Evolutionary conservation across 768 basidiomycete genomes (phyloP).

Genomic region (Lactarius hengduanensis): DNA sequence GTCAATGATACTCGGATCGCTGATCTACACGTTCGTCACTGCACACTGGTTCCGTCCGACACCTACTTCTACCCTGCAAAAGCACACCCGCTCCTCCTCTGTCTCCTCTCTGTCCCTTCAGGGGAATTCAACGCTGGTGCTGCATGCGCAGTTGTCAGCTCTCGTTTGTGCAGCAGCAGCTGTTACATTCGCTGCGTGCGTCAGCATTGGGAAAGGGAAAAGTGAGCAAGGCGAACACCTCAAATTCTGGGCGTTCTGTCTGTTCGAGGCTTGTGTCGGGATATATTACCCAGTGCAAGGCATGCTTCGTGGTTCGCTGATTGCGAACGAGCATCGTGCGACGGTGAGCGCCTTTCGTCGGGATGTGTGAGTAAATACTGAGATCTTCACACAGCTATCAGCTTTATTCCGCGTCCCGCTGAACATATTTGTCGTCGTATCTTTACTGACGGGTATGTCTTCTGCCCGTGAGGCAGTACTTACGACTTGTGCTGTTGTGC

Average conservation of each 20-base stretch:
- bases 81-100: slow-evolving; percentile 21
- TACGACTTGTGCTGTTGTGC: slow-evolving; percentile 53
- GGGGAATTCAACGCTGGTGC: slow-evolving; percentile 45
- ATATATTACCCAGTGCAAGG: slow-evolving; percentile 81
- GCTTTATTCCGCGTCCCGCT: slow-evolving; percentile 73
- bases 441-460: slow-evolving; percentile 66
- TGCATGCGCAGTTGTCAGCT: slow-evolving; percentile 68
- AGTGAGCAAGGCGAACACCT: slow-evolving; percentile 41
- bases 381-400: slow-evolving; percentile 46
- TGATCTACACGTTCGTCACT: slow-evolving; percentile 57
- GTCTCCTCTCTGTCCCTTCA: slow-evolving; percentile 12
- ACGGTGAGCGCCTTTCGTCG: slow-evolving; percentile 48
- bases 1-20: slow-evolving; percentile 77
- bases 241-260: slow-evolving; percentile 72
- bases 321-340: slow-evolving; percentile 70
- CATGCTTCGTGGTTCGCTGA: slow-evolving; percentile 63
- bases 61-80: slow-evolving; percentile 22
- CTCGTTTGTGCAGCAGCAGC: slow-evolving; percentile 60
- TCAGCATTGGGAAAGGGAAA: slow-evolving; percentile 35
- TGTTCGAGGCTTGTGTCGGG: slow-evolving; percentile 74
- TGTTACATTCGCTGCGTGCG: slow-evolving; percentile 51
- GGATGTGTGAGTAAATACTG: background rate
- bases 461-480: slow-evolving; percentile 62
- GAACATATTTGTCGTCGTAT: slow-evolving; percentile 69
- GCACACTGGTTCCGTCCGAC: slow-evolving; percentile 32